A percentile compares a stretch with the other conserved stretches of the same genome.
These are phyloP conservation scores for Chrysosporium queenslandicum DNA, from an alignment of 2,329 filamentous ascomycete species.

Conservation along the genomic window DNA sequence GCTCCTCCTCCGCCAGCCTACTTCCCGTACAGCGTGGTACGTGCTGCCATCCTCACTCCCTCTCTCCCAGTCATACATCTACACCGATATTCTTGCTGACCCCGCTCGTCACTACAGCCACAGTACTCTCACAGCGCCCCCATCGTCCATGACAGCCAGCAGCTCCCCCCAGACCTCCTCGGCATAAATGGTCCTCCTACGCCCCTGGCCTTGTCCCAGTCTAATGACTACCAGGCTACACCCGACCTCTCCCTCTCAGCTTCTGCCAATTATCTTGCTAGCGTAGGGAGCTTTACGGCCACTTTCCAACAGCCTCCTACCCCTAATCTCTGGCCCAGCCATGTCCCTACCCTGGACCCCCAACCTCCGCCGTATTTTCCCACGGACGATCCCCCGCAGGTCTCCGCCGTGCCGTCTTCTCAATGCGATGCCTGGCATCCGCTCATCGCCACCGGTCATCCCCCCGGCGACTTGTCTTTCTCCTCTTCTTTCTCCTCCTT, in stretches of 20 bases:
- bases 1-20: not conserved
- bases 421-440: slow-evolving; percentile 4
- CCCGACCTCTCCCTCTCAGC: not conserved
- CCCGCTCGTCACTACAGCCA: not conserved
- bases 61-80: too few species aligned
- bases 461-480: not conserved
- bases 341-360: not conserved
- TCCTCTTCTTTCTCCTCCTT: too few species aligned
- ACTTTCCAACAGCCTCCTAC: not conserved
- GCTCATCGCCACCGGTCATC: not conserved
- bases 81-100: not conserved
- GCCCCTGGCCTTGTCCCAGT: not conserved
- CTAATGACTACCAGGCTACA: not conserved
- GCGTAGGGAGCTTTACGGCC: not conserved
- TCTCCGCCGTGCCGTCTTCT: not conserved
- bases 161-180: slow-evolving; percentile 23
- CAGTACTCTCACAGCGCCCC: not conserved
- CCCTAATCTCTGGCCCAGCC: not conserved
- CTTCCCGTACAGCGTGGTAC: not conserved
- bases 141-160: slow-evolving; percentile 15
- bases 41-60: not conserved
- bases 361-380: not conserved
- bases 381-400: not conserved
- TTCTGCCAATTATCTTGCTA: not conserved
- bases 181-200: not conserved